Conservation (phyloP, 805 yeast species). For the Candida maesae region DNA sequence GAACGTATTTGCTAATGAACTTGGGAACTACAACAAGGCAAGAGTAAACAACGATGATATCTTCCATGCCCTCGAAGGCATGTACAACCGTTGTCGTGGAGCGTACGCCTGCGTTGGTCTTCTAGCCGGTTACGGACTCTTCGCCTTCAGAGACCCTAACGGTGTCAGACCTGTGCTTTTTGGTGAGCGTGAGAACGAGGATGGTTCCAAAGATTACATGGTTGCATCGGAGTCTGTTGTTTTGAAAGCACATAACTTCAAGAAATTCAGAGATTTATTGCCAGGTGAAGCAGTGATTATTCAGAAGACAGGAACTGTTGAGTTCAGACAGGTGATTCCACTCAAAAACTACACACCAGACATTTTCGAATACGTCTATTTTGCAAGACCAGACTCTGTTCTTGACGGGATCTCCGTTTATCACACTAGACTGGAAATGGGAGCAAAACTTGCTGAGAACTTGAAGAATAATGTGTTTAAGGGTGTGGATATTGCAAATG, state of each 20-base stretch:
- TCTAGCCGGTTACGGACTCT: constrained; percentile 92
- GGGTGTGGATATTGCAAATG: constrained; percentile 43
- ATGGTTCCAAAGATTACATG: constrained; percentile 85
- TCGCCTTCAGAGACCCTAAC: constrained; percentile 96
- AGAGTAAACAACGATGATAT: constrained; percentile 91
- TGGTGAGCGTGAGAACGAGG: constrained; percentile 72
- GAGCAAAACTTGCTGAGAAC: constrained; percentile 77
- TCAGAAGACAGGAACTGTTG: constrained; percentile 74
- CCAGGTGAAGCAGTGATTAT: constrained; percentile 98
- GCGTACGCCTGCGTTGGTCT: constrained; percentile 96
- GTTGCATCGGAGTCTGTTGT: constrained; percentile 95
- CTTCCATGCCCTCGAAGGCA: constrained; percentile 80
- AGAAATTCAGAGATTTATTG: constrained; percentile 69
- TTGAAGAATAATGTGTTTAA: constrained; percentile 42
- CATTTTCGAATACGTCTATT: constrained; percentile 94
- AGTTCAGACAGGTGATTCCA: constrained; percentile 81
- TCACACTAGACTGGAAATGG: constrained; percentile 91
- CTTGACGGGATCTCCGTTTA: constrained; percentile 96
- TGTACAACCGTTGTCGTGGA: constrained; percentile 79
- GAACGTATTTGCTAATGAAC: constrained; percentile 87
- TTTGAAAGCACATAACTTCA: constrained; percentile 85
- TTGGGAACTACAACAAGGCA: constrained; percentile 86
- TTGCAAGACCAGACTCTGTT: constrained; percentile 96
- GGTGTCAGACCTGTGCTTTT: constrained; percentile 89
- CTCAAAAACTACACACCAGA: constrained; percentile 84